A percentile compares a stretch with the other conserved stretches of the same genome.
Conservation (phyloP, 495 filamentous ascomycete genomes). For the Hamigera avellanea region DNA sequence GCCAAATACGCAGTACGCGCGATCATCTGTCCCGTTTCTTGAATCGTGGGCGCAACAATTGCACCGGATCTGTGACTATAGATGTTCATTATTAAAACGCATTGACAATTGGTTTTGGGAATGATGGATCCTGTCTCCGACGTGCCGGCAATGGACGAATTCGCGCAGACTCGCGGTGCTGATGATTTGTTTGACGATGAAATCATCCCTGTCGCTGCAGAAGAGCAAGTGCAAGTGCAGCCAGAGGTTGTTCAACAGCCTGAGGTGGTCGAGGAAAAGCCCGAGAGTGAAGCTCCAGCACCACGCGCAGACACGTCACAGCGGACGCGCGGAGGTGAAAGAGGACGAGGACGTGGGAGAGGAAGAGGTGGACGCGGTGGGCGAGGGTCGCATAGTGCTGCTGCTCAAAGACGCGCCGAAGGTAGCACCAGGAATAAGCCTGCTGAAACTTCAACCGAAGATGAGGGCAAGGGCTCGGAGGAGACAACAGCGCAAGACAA, state of each 20-base stretch:
- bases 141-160: conserved; percentile 35
- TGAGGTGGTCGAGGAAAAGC: conserved; percentile 9
- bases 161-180: conserved; percentile 53
- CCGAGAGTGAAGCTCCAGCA: conserved; percentile 6
- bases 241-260: conserved; percentile 8
- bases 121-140: neutral
- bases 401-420: conserved; percentile 19
- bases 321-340: conserved; percentile 24
- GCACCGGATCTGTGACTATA: no score
- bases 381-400: conserved; percentile 17
- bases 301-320: conserved; percentile 16
- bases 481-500: conserved; percentile 6
- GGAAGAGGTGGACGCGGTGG: conserved; percentile 24
- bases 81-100: no score
- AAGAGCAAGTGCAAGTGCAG: conserved; percentile 17
- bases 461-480: conserved; percentile 7
- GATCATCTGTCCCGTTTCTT: no score
- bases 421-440: conserved; percentile 11
- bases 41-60: no score
- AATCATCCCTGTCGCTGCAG: conserved; percentile 46
- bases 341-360: conserved; percentile 24
- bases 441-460: conserved; percentile 6
- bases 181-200: conserved; percentile 67
- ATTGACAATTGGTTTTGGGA: no score
- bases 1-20: no score